Conservation (phyloP, 1,284 basidiomycete genomes). For the Fistulinella cinereoalba region DNA sequence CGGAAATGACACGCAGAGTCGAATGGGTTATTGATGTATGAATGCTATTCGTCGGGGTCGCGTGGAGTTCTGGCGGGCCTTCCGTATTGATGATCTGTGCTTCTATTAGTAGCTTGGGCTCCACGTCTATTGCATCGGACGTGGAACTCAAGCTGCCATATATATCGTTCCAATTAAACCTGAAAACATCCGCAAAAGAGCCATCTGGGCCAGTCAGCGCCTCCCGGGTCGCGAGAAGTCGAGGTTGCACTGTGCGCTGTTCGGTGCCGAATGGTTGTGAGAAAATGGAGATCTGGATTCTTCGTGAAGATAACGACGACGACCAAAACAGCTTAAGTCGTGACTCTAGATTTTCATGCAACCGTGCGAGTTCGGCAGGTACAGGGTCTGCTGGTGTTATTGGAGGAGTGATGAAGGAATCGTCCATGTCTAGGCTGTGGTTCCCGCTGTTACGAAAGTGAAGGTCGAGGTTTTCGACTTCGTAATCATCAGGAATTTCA, state of each 20-base stretch:
- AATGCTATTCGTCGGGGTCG: slow-evolving; percentile 18
- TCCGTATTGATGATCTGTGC: slow-evolving; percentile 44
- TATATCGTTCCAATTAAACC: slow-evolving; percentile 65
- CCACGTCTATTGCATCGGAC: slow-evolving; percentile 49
- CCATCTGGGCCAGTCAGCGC: slow-evolving; percentile 64
- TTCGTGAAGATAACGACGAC: slow-evolving; percentile 58
- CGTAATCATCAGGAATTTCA: slow-evolving; percentile 60
- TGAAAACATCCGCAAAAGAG: slow-evolving; percentile 63
- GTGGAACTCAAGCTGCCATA: slow-evolving; percentile 55
- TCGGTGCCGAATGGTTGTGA: slow-evolving; percentile 35
- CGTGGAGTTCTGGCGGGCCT: slow-evolving; percentile 34
- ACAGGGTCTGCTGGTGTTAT: slow-evolving; percentile 13
- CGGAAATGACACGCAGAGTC: slow-evolving; percentile 78
- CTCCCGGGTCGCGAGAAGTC: slow-evolving; percentile 49
- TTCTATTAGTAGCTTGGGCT: slow-evolving; percentile 56
- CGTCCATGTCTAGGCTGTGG: slow-evolving; percentile 20
- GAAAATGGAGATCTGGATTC: slow-evolving; percentile 56
- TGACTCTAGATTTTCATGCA: slow-evolving; percentile 71
- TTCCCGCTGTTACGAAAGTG: slow-evolving; percentile 23
- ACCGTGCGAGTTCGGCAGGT: slow-evolving; percentile 44
- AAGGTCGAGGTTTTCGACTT: slow-evolving; percentile 40
- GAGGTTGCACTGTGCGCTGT: slow-evolving; percentile 26
- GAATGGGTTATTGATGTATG: slow-evolving; percentile 26
- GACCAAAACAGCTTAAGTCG: slow-evolving; percentile 80
- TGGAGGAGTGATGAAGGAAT: slow-evolving; percentile 15